Base-by-base conservation (phyloP, 2,329 filamentous ascomycete species). In the Botryosphaeria agaves region DNA sequence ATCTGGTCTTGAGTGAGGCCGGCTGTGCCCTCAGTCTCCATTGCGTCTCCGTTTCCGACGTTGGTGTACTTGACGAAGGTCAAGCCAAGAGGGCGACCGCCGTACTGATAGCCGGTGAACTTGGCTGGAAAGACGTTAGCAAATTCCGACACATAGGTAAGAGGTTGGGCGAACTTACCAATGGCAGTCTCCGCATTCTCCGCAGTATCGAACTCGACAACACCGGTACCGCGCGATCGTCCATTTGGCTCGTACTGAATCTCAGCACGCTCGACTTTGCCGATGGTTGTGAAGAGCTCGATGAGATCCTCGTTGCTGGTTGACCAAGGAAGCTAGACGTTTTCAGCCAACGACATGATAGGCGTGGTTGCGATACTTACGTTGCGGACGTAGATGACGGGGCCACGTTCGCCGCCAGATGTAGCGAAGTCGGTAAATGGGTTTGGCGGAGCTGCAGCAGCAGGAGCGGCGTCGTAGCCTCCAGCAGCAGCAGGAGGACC, bases 221-320 rank as follows among this genome's bases (percentile, higher is more conserved):
- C 89, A 50, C 89, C 89, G 35, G 81, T 89, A 39, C 89, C 89
- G 39, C 84, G 79, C 36, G 89, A 98, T 44, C 89, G 81, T 27
- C 89, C 89, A 47, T 91, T 95, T 3, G 82, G 79, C 55, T 98
- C 89, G 49, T 98, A 95, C 57, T 98, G 89, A 34, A 98, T 95
- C 59, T 98, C 89, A n/a, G 89, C 89, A 46, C 89, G 84, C 47
- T 94, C 84, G 35, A 98, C 89, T 55, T 93, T 93, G 39, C 89
- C 89, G 47, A 98, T 98, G 7, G 89, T 98, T 12, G 80, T 85
- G 63, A 98, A 98, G 14, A 98, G 69, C 52, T 98, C 89, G 34
- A 95, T 73, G 16, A 98, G 64, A 54, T 98, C 89, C 38, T 98
- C 89, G 49, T 98, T 95, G 62, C 85, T 94, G 11, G 89, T 98